phyloP scores from a whole-genome alignment of 1,139 yeast genomes.

The Pichia sorboxylosa region DNA sequence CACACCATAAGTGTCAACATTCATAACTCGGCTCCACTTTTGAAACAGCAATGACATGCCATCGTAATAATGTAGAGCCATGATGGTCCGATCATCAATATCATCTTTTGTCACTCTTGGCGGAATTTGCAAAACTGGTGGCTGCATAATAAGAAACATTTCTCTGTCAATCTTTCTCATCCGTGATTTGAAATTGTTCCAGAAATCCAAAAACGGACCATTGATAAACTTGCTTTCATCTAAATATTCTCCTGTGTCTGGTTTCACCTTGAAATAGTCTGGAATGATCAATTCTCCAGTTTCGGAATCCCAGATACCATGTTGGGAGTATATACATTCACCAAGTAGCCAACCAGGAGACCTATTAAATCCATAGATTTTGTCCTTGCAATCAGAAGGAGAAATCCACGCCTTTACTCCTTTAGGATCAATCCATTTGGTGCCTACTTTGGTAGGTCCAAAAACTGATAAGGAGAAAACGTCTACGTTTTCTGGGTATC shows the following conservation, averaged over 20 bases:
- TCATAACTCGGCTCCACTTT: slow-evolving; percentile 49
- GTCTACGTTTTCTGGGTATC: slow-evolving; percentile 53
- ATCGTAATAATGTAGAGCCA: slow-evolving; percentile 85
- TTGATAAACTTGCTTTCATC: slow-evolving; percentile 54
- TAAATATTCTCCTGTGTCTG: slow-evolving; percentile 28
- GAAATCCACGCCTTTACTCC: slow-evolving; percentile 61
- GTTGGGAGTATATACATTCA: slow-evolving; percentile 65
- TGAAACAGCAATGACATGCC: slow-evolving; percentile 88
- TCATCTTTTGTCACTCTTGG: slow-evolving; percentile 50
- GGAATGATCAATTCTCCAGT: slow-evolving; percentile 31
- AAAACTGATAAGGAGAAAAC: slow-evolving; percentile 53
- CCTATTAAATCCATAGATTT: slow-evolving; percentile 60
- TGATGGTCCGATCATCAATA: slow-evolving; percentile 49
- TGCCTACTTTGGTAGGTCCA: slow-evolving; percentile 61
- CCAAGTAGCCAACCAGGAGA: slow-evolving; percentile 57
- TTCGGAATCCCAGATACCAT: slow-evolving; percentile 58
- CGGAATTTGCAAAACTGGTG: slow-evolving; percentile 74
- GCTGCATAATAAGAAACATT: slow-evolving; percentile 57
- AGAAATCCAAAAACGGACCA: slow-evolving; percentile 48
- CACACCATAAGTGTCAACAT: slow-evolving; percentile 86
- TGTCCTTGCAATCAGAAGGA: slow-evolving; percentile 38
- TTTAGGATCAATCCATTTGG: slow-evolving; percentile 48
- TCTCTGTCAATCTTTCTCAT: slow-evolving; percentile 38
- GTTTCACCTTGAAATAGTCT: slow-evolving; percentile 38
- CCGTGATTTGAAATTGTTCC: slow-evolving; percentile 34